A percentile compares a stretch with the other conserved stretches of the same genome.
phyloP scores from a whole-genome alignment of 306 rosid species.

The Sicyos baderoa region DNA sequence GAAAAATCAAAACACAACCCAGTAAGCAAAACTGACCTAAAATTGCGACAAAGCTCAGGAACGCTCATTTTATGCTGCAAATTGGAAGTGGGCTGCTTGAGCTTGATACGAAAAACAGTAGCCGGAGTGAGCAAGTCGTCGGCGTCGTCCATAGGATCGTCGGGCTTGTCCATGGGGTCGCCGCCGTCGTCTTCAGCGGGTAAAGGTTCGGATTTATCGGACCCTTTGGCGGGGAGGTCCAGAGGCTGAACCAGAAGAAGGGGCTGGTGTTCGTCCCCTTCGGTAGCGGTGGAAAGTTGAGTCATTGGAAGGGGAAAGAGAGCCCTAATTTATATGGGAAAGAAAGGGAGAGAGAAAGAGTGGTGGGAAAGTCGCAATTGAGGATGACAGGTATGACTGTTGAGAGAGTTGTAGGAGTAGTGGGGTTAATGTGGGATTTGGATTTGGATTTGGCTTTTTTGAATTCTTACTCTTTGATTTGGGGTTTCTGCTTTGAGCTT shows the following conservation, averaged over 20 bases:
- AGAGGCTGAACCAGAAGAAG: constrained; percentile 44
- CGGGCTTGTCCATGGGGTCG: constrained; percentile 26
- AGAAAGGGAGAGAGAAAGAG: constrained; percentile 24
- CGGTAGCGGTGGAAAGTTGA: constrained; percentile 49
- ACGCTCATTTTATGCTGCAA: constrained; percentile 79
- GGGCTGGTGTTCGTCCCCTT: constrained; percentile 49
- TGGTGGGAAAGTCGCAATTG: constrained; percentile 92
- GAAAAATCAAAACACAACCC: neutral
- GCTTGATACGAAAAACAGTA: constrained; percentile 65
- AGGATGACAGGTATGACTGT: constrained; percentile 95
- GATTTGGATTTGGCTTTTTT: constrained; percentile 24
- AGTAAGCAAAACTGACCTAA: constrained; percentile 42
- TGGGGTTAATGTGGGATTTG: constrained; percentile 40
- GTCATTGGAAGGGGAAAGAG: constrained; percentile 39
- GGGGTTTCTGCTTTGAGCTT: neutral
- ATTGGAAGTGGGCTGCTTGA: constrained; percentile 59
- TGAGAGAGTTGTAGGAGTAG: constrained; percentile 24
- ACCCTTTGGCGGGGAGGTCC: constrained; percentile 30
- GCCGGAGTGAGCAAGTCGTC: constrained; percentile 52
- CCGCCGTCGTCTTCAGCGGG: constrained; percentile 30
- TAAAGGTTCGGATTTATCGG: constrained; percentile 36
- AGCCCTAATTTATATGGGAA: constrained; percentile 44
- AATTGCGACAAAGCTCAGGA: constrained; percentile 88
- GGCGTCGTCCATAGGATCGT: constrained; percentile 68
- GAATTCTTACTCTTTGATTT: constrained; percentile 1